Conservation (phyloP, 768 basidiomycete species). For the Mycena indigotica region DNA sequence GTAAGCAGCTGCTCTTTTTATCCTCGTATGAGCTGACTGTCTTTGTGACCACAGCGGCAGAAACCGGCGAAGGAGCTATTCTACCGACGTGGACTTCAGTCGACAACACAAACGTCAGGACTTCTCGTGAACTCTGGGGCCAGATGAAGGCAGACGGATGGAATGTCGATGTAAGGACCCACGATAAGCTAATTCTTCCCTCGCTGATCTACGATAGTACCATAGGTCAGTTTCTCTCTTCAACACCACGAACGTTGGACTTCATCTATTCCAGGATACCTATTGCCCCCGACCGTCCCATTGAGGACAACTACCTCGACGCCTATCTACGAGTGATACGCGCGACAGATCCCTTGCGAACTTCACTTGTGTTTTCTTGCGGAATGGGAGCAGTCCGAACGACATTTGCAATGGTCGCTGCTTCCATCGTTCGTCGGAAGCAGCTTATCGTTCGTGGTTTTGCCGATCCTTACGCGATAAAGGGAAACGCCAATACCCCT, state of each 20-base stretch:
- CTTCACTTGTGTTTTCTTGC: constrained; percentile 90
- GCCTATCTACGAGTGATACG: constrained; percentile 85
- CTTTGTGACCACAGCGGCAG: constrained; percentile 44
- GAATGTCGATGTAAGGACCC: constrained; percentile 77
- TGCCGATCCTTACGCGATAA: constrained; percentile 75
- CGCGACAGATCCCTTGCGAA: constrained; percentile 73
- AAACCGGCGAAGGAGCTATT: constrained; percentile 76
- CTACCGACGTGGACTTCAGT: constrained; percentile 94
- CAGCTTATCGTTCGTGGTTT: constrained; percentile 66
- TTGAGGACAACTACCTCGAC: constrained; percentile 97
- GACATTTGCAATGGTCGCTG: constrained; percentile 97
- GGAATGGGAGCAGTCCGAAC: constrained; percentile 97
- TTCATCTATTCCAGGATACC: constrained; percentile 63
- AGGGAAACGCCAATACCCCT: constrained; percentile 19
- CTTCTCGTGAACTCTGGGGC: constrained; percentile 85
- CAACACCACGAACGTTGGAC: neutral
- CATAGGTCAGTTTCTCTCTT: constrained; percentile 54
- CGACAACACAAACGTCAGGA: constrained; percentile 80
- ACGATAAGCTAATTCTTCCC: constrained; percentile 8
- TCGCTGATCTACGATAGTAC: constrained; percentile 51
- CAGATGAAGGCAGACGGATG: constrained; percentile 79
- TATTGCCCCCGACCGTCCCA: constrained; percentile 89
- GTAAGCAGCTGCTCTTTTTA: constrained; percentile 38
- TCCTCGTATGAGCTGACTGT: constrained; percentile 8
- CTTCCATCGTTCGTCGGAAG: constrained; percentile 80